phyloP scores from a whole-genome alignment of 2,329 filamentous ascomycete species.

The Calonectria hawksworthii region DNA sequence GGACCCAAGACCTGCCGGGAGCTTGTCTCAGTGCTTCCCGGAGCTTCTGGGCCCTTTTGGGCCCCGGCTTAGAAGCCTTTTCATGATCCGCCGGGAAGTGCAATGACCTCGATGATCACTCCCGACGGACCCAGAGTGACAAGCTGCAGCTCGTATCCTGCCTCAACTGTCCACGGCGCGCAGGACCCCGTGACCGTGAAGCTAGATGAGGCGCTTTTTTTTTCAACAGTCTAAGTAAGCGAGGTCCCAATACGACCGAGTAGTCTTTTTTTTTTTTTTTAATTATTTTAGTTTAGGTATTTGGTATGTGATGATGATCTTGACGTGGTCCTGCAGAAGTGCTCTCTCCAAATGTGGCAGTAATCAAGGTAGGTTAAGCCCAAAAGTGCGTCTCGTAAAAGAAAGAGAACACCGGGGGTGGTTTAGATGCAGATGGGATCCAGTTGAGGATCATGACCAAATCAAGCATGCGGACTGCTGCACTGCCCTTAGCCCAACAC shows the following conservation, averaged over 20 bases:
- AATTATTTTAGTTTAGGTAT: not conserved
- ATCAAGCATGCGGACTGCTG: not conserved
- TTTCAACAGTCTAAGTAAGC: not conserved
- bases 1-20: not conserved
- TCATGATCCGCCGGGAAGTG: not conserved
- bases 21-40: conserved; percentile 4
- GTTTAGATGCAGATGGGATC: not conserved
- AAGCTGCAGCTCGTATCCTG: conserved; percentile 14
- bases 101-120: conserved; percentile 39
- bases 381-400: not conserved
- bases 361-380: not conserved
- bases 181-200: not conserved
- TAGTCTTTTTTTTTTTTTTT: not conserved
- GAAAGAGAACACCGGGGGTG: not conserved
- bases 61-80: not conserved
- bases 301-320: conserved; percentile 13
- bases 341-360: conserved; percentile 25
- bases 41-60: conserved; percentile 7
- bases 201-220: conserved; percentile 4
- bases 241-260: conserved; percentile 1
- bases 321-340: conserved; percentile 39
- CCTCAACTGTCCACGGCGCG: not conserved
- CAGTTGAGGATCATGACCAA: not conserved
- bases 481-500: conserved; percentile 8
- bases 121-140: not conserved